Evolutionary conservation across 2,329 filamentous ascomycete genomes (phyloP), one percentile per base, ranked within the genome.

Genomic region (Venturia effusa): DNA sequence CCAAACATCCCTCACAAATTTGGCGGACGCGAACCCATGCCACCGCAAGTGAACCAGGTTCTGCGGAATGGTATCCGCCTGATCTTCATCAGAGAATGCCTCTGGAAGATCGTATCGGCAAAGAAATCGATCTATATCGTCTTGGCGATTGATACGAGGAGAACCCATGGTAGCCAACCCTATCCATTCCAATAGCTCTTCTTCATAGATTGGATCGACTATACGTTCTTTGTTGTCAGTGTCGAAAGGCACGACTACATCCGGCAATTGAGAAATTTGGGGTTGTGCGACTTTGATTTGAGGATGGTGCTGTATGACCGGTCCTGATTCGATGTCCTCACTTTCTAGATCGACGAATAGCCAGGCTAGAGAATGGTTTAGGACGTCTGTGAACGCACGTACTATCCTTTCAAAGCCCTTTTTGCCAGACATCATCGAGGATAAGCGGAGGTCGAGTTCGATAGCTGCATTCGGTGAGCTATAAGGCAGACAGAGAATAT

Each of bases 381-480:
- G 79, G 27, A 90, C 90, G 67, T 91, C 90, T 69, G 88, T 87
- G 73, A 87, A 91, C 17, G 91, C 90, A 80, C 89, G 89, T 7
- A 87, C 73, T 17, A 96, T 78, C 57, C 90, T 81, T 67, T 92
- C 87, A 70, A 95, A 96, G 0, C 86, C 88, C 67, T 88, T 92
- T 73, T 91, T 94, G 3, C 92, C 92, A 63, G 86, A 87, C 8
- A 90, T 74, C 90, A 96, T 96, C 0, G 86, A 86, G 0, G 86
- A 83, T 5, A 81, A 79, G 22, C 87, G 83, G 34, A 99, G 81
- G 66, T 97, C 87, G 61, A 88, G 80, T 69, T 93, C 85, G 57
- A 97, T 83, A 30, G 51, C 51, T 57, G 8, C n/a, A 57, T 19
- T 57, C 15, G 34, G 87, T 89, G 94, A 64, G 30, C 57, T n/a